phyloP scores from a whole-genome alignment of 352 stramenopile species.

The Salisapilia sapeloensis region DNA sequence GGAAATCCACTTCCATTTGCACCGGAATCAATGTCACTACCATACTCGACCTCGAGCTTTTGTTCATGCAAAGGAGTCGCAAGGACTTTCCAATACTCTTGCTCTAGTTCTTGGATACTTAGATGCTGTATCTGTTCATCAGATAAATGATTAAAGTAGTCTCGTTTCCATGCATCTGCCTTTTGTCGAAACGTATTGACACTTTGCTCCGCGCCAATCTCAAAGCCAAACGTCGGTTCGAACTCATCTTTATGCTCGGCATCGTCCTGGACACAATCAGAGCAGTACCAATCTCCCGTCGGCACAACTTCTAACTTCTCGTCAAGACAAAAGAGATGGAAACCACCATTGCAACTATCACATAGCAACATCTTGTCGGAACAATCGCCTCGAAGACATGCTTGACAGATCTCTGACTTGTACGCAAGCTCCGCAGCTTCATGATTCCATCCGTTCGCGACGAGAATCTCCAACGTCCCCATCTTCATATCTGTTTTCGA shows the following conservation, averaged over 20 bases:
- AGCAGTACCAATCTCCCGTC: constrained; percentile 66
- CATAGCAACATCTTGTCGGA: constrained; percentile 67
- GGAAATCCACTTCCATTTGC: constrained; percentile 79
- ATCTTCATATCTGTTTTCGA: constrained; percentile 38
- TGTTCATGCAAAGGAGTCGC: constrained; percentile 57
- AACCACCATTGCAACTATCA: constrained; percentile 63
- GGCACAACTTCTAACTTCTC: constrained; percentile 34
- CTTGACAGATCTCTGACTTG: constrained; percentile 70
- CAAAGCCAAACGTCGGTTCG: constrained; percentile 66
- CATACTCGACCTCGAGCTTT: constrained; percentile 82
- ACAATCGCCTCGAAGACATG: constrained; percentile 68
- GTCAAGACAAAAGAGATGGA: constrained; percentile 69
- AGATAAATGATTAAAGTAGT: constrained; percentile 42
- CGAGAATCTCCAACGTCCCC: constrained; percentile 51
- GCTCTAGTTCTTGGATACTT: constrained; percentile 57
- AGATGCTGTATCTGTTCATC: constrained; percentile 19
- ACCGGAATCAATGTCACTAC: constrained; percentile 83
- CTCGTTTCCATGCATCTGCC: constrained; percentile 60
- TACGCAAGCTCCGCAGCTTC: constrained; percentile 49
- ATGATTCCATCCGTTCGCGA: constrained; percentile 65
- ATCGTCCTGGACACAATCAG: constrained; percentile 42
- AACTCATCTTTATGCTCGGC: constrained; percentile 14
- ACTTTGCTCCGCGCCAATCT: constrained; percentile 71
- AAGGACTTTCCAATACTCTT: constrained; percentile 81
- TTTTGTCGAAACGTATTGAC: constrained; percentile 68